Percentiles rank a stretch among this genome's conserved stretches.
Conservation (phyloP, 176 grass and related monocot species). For the Avena atlantica region DNA sequence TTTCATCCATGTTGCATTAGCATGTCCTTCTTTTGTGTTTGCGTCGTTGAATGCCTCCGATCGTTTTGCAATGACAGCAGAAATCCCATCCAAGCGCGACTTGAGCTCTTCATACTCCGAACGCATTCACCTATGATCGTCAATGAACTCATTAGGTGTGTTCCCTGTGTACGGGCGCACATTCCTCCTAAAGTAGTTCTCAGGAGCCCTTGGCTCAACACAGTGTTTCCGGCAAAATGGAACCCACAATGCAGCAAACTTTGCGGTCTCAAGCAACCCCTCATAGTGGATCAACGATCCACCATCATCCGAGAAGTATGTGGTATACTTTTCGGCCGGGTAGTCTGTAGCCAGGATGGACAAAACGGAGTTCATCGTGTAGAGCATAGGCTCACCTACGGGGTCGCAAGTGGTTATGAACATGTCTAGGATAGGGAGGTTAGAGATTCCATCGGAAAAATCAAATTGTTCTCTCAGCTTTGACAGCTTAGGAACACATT, state of each 20-base stretch:
- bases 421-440: not conserved
- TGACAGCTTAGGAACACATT: not conserved
- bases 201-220: not conserved
- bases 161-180: not conserved
- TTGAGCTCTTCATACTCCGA: not conserved
- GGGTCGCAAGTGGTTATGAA: conserved; percentile 8
- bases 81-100: not conserved
- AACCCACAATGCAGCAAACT: not conserved
- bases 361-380: conserved; percentile 24
- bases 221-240: conserved; percentile 1
- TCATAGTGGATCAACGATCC: not conserved
- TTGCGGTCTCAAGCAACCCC: not conserved
- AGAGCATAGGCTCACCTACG: not conserved
- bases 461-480: not conserved
- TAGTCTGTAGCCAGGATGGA: not conserved
- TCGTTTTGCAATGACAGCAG: not conserved
- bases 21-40: not conserved
- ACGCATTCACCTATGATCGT: not conserved
- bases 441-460: not conserved
- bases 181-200: not conserved
- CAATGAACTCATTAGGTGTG: not conserved
- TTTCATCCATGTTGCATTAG: not conserved
- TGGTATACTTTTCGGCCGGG: not conserved
- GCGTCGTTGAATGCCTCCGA: not conserved
- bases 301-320: not conserved